These are phyloP conservation scores for Sphaerosporella brunnea DNA, from an alignment of 495 filamentous ascomycete genomes.

Conservation along the genomic window DNA sequence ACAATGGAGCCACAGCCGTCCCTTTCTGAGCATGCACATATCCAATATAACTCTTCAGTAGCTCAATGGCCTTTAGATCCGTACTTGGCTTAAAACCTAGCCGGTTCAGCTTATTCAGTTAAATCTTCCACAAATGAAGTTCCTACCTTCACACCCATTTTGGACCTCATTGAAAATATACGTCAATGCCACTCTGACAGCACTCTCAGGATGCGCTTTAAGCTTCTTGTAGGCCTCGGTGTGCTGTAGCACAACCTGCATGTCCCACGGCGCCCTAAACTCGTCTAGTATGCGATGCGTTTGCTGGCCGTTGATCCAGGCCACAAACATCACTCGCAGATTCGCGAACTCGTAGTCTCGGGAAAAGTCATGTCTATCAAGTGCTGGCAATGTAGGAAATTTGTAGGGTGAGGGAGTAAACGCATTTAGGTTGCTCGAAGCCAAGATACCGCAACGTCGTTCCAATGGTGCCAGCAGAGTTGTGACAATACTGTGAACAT, in stretches of 20 bases:
- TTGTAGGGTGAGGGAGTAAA: conserved; percentile 19
- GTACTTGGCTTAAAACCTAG: conserved; percentile 18
- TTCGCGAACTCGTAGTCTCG: conserved; percentile 18
- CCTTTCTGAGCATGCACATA: background rate
- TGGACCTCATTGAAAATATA: conserved; percentile 22
- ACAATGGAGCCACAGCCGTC: background rate
- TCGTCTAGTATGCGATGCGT: conserved; percentile 7
- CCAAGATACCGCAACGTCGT: conserved; percentile 9
- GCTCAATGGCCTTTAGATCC: conserved; percentile 14
- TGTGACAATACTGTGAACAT: conserved; percentile 12
- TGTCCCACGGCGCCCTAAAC: conserved; percentile 11
- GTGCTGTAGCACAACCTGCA: conserved; percentile 15
- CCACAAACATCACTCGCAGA: conserved; percentile 14
- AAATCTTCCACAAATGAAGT: background rate
- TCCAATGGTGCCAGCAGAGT: conserved; percentile 13
- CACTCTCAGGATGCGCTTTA: conserved; percentile 14
- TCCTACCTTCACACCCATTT: conserved; percentile 1
- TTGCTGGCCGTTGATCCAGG: conserved; percentile 14
- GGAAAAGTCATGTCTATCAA: conserved; percentile 16
- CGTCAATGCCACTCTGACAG: conserved; percentile 11
- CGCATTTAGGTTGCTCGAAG: conserved; percentile 10
- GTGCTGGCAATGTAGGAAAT: conserved; percentile 6
- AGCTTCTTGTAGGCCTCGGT: conserved; percentile 10
- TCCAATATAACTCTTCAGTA: conserved; percentile 9
- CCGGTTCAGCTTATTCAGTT: background rate